phyloP scores from a whole-genome alignment of 2,329 filamentous ascomycete species.

The Diaporthe ilicicola region DNA sequence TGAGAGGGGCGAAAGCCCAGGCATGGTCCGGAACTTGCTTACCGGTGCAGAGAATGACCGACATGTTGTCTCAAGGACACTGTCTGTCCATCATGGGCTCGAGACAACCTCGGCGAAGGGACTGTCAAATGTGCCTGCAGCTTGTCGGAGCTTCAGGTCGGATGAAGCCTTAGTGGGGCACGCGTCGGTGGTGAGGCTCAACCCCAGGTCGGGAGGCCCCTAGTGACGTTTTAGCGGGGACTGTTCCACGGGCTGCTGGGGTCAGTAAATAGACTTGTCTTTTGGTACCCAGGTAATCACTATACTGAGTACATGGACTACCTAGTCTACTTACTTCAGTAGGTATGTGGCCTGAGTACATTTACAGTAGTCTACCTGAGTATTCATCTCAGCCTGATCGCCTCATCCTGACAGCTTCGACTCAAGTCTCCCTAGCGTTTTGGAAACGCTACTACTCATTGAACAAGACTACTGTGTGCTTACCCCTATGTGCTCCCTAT shows the following conservation, averaged over 20 bases:
- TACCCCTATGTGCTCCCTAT: no score
- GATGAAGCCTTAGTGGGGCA: constrained; percentile 27
- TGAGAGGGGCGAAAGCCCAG: not conserved
- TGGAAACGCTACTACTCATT: no score
- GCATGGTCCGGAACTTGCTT: constrained; percentile 33
- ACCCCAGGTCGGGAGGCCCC: constrained; percentile 9
- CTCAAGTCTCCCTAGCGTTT: no score
- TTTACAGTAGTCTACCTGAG: no score
- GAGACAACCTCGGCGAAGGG: constrained; percentile 5
- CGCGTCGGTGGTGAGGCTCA: constrained; percentile 16
- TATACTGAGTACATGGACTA: not conserved
- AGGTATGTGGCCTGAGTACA: no score
- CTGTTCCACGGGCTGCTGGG: not conserved
- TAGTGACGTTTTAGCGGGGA: constrained; percentile 23
- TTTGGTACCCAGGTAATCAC: no score
- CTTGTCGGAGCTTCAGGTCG: constrained; percentile 11
- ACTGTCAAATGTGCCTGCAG: constrained; percentile 10
- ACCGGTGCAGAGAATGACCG: constrained; percentile 71
- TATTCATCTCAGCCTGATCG: not conserved
- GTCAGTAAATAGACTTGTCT: not conserved
- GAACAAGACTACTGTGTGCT: no score
- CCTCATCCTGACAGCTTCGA: not conserved
- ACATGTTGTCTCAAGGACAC: constrained; percentile 51
- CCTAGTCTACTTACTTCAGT: no score
- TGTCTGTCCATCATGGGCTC: constrained; percentile 32